phyloP scores from a whole-genome alignment of 2,329 filamentous ascomycete species.

The Fusarium haematococcum region DNA sequence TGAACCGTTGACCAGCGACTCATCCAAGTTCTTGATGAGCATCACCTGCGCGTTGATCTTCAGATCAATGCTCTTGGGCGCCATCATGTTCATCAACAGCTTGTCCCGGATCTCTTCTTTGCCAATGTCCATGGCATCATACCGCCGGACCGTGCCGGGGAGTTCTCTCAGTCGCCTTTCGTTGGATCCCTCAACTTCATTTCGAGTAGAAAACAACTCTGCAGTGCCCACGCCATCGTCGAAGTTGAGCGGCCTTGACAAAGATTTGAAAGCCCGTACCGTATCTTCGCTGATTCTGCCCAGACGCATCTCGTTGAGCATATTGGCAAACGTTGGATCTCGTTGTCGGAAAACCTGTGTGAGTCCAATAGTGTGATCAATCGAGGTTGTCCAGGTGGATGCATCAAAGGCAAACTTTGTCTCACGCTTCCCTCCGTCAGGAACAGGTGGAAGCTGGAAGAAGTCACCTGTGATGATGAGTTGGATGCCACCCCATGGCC shows the following conservation, averaged over 20 bases:
- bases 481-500: conserved; percentile 96
- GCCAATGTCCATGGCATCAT: conserved; percentile 81
- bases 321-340: conserved; percentile 86
- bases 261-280: conserved; percentile 78
- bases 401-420: conserved; percentile 95
- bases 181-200: conserved; percentile 92
- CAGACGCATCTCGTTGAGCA: conserved; percentile 98
- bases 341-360: conserved; percentile 97
- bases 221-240: conserved; percentile 79
- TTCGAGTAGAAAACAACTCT: conserved; percentile 91
- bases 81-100: conserved; percentile 91
- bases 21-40: conserved; percentile 99
- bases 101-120: conserved; percentile 79
- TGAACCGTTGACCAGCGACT: conserved; percentile 92
- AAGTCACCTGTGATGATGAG: conserved; percentile 97
- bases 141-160: conserved; percentile 75
- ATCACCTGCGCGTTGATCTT: conserved; percentile 97
- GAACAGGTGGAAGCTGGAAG: conserved; percentile 95
- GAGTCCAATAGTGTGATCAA: conserved; percentile 94
- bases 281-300: conserved; percentile 84
- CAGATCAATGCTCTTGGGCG: conserved; percentile 80
- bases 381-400: conserved; percentile 89
- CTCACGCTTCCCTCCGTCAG: conserved; percentile 75
- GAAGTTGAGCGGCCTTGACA: conserved; percentile 78
- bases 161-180: conserved; percentile 77